Conservation (phyloP, 345 rosid genomes). For the Psidium guajava region DNA sequence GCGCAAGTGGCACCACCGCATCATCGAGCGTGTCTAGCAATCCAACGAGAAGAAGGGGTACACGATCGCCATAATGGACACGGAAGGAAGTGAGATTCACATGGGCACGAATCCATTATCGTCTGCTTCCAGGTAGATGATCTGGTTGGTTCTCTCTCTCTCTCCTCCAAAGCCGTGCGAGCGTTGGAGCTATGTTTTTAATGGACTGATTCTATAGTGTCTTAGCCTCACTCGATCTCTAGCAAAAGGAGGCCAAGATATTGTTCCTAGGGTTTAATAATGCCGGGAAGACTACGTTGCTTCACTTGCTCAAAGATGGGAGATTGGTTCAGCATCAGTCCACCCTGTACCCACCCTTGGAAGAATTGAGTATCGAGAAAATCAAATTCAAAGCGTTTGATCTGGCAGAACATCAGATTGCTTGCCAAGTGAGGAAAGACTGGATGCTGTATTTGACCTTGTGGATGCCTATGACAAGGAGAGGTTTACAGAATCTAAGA, state of each 20-base stretch:
- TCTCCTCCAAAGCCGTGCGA: not conserved
- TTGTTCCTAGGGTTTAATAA: constrained; percentile 86
- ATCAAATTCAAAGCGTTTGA: constrained; percentile 88
- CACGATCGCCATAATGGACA: too few species aligned
- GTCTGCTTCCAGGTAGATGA: not conserved
- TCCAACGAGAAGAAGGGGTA: too few species aligned
- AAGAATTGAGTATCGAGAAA: constrained; percentile 86
- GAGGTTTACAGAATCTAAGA: constrained; percentile 73
- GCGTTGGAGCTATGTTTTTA: constrained; percentile 36
- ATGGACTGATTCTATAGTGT: constrained; percentile 87
- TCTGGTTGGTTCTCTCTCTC: not conserved
- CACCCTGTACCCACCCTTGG: constrained; percentile 82
- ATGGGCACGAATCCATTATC: not conserved
- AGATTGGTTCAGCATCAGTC: constrained; percentile 92
- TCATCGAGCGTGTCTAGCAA: too few species aligned
- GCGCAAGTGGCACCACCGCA: too few species aligned
- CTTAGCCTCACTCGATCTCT: constrained; percentile 69
- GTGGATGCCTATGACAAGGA: constrained; percentile 84
- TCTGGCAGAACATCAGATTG: constrained; percentile 91
- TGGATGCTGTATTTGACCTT: constrained; percentile 70
- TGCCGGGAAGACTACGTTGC: constrained; percentile 87
- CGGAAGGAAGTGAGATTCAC: too few species aligned
- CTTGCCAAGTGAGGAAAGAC: constrained; percentile 89
- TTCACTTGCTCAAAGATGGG: constrained; percentile 93
- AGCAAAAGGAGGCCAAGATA: constrained; percentile 97